Conservation (phyloP, 345 rosid species). For the Isatis tinctoria region DNA sequence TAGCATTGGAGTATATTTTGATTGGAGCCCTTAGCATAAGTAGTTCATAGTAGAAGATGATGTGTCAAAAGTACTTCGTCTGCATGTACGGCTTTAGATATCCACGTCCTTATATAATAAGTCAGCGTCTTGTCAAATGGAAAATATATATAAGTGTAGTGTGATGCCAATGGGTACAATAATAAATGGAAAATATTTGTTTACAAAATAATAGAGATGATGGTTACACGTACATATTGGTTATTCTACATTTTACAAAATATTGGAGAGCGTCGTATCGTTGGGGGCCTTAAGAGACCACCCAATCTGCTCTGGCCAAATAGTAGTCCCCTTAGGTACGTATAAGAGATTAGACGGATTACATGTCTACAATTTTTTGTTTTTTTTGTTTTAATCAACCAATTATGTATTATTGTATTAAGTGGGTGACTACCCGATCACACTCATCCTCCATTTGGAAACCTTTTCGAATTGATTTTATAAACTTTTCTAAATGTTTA, state of each 20-base stretch:
- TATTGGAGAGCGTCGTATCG: constrained; percentile 1
- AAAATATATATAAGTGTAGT: not conserved
- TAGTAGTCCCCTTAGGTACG: not conserved
- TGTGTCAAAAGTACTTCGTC: constrained; percentile 21
- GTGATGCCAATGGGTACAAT: not conserved
- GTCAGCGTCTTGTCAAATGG: constrained; percentile 17
- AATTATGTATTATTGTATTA: not conserved
- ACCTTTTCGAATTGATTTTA: not conserved
- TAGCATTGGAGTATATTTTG: not conserved
- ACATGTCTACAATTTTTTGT: not conserved
- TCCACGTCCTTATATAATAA: constrained; percentile 16
- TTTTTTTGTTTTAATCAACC: not conserved
- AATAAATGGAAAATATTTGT: not conserved
- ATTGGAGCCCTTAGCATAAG: not conserved
- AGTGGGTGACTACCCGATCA: constrained; percentile 24
- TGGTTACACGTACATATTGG: constrained; percentile 7
- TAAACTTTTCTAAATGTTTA: not conserved
- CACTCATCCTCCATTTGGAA: constrained; percentile 23
- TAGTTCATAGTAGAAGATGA: constrained; percentile 23
- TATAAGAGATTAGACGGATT: constrained; percentile 1
- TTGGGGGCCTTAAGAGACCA: constrained; percentile 2
- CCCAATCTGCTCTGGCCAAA: constrained; percentile 17
- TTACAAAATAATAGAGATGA: not conserved
- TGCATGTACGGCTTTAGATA: not conserved
- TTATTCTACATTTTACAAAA: not conserved